Conservation (phyloP, 345 rosid species). For the Aquilaria malaccensis region DNA sequence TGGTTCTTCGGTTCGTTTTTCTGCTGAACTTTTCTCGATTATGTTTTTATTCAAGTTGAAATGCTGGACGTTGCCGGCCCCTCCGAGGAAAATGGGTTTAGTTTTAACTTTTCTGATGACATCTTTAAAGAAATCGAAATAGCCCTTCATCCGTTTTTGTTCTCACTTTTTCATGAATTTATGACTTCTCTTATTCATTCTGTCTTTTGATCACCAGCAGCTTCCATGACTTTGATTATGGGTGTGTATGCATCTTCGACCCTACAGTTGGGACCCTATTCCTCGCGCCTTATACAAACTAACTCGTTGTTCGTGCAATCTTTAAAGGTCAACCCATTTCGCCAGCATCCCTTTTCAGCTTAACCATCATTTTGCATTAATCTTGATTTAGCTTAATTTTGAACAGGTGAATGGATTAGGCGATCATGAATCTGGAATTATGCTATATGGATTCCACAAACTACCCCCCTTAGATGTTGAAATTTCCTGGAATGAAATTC, state of each 20-base stretch:
- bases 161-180: neutral
- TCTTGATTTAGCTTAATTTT: slow-evolving; percentile 6
- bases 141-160: neutral
- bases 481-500: slow-evolving; percentile 36
- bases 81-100: neutral
- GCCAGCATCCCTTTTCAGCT: neutral
- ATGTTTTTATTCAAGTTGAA: neutral
- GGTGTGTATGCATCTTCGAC: slow-evolving; percentile 42
- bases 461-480: slow-evolving; percentile 37
- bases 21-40: neutral
- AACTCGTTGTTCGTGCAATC: slow-evolving; percentile 44
- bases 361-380: neutral
- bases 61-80: too few species aligned
- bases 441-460: slow-evolving; percentile 36
- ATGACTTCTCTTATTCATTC: neutral
- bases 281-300: slow-evolving; percentile 33
- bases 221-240: slow-evolving; percentile 43
- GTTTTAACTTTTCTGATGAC: too few species aligned
- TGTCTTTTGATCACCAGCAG: slow-evolving; percentile 24
- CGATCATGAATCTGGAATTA: slow-evolving; percentile 25
- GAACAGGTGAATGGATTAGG: slow-evolving; percentile 31
- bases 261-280: slow-evolving; percentile 35
- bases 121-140: neutral
- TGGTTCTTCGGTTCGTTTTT: slow-evolving; percentile 47
- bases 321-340: slow-evolving; percentile 27